These are phyloP conservation scores for Niebla homalea DNA, from an alignment of 495 filamentous ascomycete species.

Conservation along the genomic window DNA sequence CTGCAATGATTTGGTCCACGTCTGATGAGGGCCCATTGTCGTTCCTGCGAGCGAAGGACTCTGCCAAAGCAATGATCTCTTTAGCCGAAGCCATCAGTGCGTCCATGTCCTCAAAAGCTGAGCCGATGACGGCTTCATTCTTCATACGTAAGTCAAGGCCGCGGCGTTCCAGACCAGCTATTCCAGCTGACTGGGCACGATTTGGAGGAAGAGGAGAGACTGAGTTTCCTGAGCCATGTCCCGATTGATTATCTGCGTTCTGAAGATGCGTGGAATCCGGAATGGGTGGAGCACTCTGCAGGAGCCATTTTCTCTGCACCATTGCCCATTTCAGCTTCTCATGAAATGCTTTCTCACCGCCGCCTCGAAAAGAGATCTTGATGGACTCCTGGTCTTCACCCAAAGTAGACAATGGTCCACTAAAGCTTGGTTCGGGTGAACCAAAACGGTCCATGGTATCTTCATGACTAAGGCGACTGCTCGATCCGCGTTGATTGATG, in stretches of 20 bases:
- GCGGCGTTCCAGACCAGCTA: conserved; percentile 80
- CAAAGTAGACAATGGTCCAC: conserved; percentile 25
- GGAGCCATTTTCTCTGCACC: conserved; percentile 90
- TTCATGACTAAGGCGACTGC: conserved; percentile 11
- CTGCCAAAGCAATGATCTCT: conserved; percentile 84
- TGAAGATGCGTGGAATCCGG: conserved; percentile 43
- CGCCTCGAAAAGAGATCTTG: conserved; percentile 81
- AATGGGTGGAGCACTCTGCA: conserved; percentile 83
- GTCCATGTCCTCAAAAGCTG: conserved; percentile 91
- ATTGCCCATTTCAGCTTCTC: conserved; percentile 78
- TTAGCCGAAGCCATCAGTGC: conserved; percentile 95
- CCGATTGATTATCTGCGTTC: conserved; percentile 1
- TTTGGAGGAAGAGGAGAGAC: neutral
- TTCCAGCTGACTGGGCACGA: conserved; percentile 60
- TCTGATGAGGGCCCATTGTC: conserved; percentile 42
- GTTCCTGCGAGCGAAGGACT: conserved; percentile 62
- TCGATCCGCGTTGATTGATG: conserved; percentile 44
- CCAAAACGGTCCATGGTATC: conserved; percentile 35
- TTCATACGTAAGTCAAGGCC: conserved; percentile 72
- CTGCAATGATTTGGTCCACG: conserved; percentile 59
- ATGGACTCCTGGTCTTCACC: conserved; percentile 58
- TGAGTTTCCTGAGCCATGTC: neutral
- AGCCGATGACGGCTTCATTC: conserved; percentile 85
- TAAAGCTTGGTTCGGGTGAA: conserved; percentile 62
- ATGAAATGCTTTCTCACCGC: conserved; percentile 81